Conservation (phyloP, 495 filamentous ascomycete species). For the Talaromyces trachyspermus region DNA sequence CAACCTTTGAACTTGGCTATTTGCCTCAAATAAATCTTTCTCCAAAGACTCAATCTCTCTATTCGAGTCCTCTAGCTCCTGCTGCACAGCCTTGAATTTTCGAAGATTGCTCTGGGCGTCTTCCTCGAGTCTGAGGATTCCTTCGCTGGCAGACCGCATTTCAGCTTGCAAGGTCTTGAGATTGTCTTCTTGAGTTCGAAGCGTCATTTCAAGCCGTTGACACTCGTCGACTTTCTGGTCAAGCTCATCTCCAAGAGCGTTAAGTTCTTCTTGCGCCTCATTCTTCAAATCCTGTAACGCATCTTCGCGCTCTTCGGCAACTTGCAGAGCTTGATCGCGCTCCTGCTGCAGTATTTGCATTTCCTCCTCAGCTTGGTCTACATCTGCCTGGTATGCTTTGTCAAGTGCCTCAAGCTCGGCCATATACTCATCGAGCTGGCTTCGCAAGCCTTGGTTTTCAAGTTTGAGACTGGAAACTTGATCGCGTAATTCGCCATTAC, state of each 20-base stretch:
- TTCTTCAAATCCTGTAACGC: slow-evolving; percentile 72
- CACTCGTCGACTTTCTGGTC: slow-evolving; percentile 68
- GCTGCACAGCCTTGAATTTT: slow-evolving; percentile 64
- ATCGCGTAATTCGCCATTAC: slow-evolving; percentile 76
- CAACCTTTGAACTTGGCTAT: slow-evolving; percentile 75
- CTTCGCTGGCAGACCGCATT: slow-evolving; percentile 83
- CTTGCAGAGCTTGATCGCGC: slow-evolving; percentile 74
- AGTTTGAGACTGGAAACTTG: slow-evolving; percentile 76
- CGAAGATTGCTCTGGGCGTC: slow-evolving; percentile 62
- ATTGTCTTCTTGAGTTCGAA: slow-evolving; percentile 54
- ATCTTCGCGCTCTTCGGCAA: slow-evolving; percentile 69
- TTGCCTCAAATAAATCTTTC: slow-evolving; percentile 66
- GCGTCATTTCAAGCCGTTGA: slow-evolving; percentile 58
- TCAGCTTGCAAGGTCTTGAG: slow-evolving; percentile 80
- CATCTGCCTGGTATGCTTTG: slow-evolving; percentile 63
- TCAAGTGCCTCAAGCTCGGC: slow-evolving; percentile 60
- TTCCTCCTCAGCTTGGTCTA: slow-evolving; percentile 70
- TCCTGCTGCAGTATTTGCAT: slow-evolving; percentile 75
- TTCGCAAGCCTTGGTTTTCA: slow-evolving; percentile 71
- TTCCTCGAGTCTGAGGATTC: slow-evolving; percentile 78
- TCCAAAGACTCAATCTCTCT: slow-evolving; percentile 72
- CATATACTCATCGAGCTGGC: slow-evolving; percentile 61
- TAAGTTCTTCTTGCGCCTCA: slow-evolving; percentile 78
- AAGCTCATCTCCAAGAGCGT: slow-evolving; percentile 70
- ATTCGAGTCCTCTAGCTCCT: slow-evolving; percentile 67